phyloP scores from a whole-genome alignment of 2,329 filamentous ascomycete genomes.

The Arthrobotrys sphaeroides region DNA sequence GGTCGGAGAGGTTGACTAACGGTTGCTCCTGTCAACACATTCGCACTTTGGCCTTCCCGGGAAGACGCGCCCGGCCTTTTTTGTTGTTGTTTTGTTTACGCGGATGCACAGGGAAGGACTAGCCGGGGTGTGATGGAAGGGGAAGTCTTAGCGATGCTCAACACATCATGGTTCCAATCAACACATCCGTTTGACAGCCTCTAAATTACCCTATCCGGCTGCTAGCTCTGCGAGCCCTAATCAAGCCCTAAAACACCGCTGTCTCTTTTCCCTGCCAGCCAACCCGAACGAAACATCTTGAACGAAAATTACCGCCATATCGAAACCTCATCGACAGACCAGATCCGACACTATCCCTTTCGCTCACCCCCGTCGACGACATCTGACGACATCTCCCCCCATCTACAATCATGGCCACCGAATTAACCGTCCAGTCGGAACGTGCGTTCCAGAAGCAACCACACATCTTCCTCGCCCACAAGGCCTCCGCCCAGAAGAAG shows the following conservation, averaged over 20 bases:
- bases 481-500: slow-evolving; percentile 84
- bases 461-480: slow-evolving; percentile 99
- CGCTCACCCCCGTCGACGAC: slow-evolving; percentile 55
- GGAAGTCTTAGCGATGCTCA: slow-evolving; percentile 9
- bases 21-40: slow-evolving; percentile 53
- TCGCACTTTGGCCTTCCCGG: neutral
- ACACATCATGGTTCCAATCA: neutral
- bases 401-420: slow-evolving; percentile 84
- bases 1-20: slow-evolving; percentile 12
- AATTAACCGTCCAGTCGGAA: slow-evolving; percentile 99
- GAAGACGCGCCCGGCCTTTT: slow-evolving; percentile 48
- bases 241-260: slow-evolving; percentile 40
- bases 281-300: slow-evolving; percentile 40
- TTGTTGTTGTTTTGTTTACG: slow-evolving; percentile 55
- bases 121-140: neutral
- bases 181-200: slow-evolving; percentile 16
- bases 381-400: slow-evolving; percentile 61
- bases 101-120: slow-evolving; percentile 10
- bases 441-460: slow-evolving; percentile 99
- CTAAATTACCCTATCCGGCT: neutral
- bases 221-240: too few species aligned
- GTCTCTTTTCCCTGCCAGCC: slow-evolving; percentile 6
- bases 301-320: slow-evolving; percentile 51
- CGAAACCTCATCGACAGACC: slow-evolving; percentile 35
- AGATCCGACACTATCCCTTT: neutral